Conservation (phyloP, 441 rosid genomes). For the Populus tomentosa region DNA sequence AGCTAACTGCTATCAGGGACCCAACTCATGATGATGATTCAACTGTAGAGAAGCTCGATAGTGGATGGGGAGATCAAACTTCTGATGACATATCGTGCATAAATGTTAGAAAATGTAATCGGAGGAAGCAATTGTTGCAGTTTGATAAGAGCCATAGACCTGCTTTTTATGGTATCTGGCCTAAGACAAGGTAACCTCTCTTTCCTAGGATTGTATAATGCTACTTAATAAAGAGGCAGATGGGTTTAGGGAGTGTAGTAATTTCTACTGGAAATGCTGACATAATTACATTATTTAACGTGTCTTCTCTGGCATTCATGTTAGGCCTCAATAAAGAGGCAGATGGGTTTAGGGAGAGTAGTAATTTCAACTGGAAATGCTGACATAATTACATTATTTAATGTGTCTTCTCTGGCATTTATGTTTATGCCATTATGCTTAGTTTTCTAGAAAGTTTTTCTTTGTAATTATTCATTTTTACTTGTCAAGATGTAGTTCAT, state of each 20-base stretch:
- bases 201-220: conserved; percentile 4
- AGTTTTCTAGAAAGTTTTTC: background rate
- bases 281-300: too few species aligned
- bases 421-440: background rate
- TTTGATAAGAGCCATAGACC: conserved; percentile 83
- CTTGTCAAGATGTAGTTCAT: too few species aligned
- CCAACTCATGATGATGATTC: conserved; percentile 35
- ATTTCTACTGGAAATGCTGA: too few species aligned
- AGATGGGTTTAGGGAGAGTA: too few species aligned
- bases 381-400: too few species aligned
- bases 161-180: conserved; percentile 92
- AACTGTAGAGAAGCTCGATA: conserved; percentile 46
- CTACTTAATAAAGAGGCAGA: background rate
- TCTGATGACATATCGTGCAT: conserved; percentile 25
- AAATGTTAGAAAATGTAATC: conserved; percentile 27
- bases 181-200: conserved; percentile 56
- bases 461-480: background rate
- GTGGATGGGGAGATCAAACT: conserved; percentile 41
- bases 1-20: conserved; percentile 47
- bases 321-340: background rate
- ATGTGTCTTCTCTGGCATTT: background rate
- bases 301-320: background rate
- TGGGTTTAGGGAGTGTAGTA: too few species aligned
- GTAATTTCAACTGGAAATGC: too few species aligned
- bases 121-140: conserved; percentile 65